A percentile compares a stretch with the other conserved stretches of the same genome.
Evolutionary conservation across 805 yeast species (phyloP).

Genomic region (Kuraishia piskuri): DNA sequence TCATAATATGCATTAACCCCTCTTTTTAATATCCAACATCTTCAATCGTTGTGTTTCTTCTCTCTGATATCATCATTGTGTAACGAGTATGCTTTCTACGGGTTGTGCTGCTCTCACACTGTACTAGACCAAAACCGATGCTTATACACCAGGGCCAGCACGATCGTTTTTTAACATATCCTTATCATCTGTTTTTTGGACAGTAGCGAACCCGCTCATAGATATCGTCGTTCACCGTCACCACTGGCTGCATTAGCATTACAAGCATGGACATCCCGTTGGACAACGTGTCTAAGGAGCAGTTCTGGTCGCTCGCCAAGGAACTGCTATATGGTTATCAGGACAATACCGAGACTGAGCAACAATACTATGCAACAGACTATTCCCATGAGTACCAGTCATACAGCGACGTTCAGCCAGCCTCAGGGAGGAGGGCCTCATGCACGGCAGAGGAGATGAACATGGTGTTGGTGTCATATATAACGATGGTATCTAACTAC

Average conservation of each 20-base stretch:
- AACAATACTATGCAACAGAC: not conserved
- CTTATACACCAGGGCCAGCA: too few species aligned
- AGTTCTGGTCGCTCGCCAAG: slow-evolving; percentile 24
- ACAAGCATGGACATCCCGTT: not conserved
- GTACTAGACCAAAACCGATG: too few species aligned
- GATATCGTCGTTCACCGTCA: too few species aligned
- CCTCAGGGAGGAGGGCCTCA: slow-evolving; percentile 1
- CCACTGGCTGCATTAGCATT: slow-evolving; percentile 11
- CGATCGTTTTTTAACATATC: too few species aligned
- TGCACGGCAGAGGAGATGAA: slow-evolving; percentile 23
- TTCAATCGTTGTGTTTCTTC: too few species aligned
- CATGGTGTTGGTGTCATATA: slow-evolving; percentile 22
- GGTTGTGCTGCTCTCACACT: too few species aligned
- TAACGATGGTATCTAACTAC: slow-evolving; percentile 21
- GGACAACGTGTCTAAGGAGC: slow-evolving; percentile 15
- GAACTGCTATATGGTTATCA: slow-evolving; percentile 17
- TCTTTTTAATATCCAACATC: too few species aligned
- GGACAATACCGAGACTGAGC: slow-evolving; percentile 1
- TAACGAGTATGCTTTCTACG: too few species aligned
- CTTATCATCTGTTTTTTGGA: too few species aligned
- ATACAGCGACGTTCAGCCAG: not conserved
- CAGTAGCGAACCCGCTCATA: too few species aligned
- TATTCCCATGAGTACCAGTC: not conserved
- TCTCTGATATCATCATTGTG: too few species aligned
- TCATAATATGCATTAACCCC: too few species aligned